A percentile compares a stretch with the other conserved stretches of the same genome.
phyloP scores from a whole-genome alignment of 2,329 filamentous ascomycete species.

The Dichotomopilus funicola region DNA sequence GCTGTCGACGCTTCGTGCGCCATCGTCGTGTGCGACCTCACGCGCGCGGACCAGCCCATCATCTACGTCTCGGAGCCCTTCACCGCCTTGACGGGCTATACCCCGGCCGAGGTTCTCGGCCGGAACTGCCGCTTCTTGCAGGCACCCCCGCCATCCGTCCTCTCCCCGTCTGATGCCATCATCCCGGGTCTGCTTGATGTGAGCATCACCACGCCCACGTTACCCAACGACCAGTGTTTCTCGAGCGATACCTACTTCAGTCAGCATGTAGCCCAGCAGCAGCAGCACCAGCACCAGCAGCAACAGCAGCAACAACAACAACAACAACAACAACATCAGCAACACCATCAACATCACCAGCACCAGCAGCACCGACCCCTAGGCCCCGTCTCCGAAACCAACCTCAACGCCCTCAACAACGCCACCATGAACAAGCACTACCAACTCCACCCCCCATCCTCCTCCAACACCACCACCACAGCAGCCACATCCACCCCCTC shows the following conservation, averaged over 20 bases:
- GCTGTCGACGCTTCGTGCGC: conserved; percentile 79
- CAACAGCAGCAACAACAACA: background rate
- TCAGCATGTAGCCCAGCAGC: background rate
- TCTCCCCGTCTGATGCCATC: background rate
- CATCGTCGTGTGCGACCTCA: conserved; percentile 74
- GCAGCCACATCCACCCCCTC: background rate
- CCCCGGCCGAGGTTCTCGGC: conserved; percentile 65
- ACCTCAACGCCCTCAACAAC: too few species aligned
- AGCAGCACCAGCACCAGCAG: background rate
- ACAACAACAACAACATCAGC: background rate
- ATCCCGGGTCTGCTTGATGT: too few species aligned
- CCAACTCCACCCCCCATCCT: too few species aligned
- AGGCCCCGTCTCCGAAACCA: too few species aligned
- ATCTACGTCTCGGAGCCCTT: conserved; percentile 82
- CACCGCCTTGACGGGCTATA: conserved; percentile 71
- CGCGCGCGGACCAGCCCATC: conserved; percentile 67
- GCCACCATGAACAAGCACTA: too few species aligned
- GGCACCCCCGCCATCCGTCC: conserved; percentile 47
- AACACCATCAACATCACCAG: too few species aligned
- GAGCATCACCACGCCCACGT: too few species aligned
- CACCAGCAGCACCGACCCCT: too few species aligned
- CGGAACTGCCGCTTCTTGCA: conserved; percentile 83
- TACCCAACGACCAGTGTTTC: too few species aligned
- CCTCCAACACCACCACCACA: too few species aligned
- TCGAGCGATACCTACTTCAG: too few species aligned